Evolutionary conservation across 352 stramenopile genomes (phyloP), one percentile per base, ranked within the genome.

Genomic region (Globisporangium recalcitrans): DNA sequence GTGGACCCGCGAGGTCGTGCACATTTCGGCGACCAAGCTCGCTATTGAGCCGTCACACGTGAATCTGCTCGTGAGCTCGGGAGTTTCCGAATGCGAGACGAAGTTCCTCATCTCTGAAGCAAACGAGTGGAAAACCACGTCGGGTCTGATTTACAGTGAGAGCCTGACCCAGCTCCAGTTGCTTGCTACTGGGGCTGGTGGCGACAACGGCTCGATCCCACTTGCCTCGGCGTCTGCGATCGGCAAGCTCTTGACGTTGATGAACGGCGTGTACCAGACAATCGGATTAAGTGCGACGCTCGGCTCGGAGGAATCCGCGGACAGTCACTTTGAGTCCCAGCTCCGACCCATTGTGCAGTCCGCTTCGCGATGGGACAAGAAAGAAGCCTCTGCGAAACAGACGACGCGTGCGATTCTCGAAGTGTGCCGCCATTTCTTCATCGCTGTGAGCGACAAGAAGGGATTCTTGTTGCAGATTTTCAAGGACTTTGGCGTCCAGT

Each of bases 381-480:
- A 53, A 27, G 13, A 48, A n/a, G 19, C 29, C 1, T 67, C 27
- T 5, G 52, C 69, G 19, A 38, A 38, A n/a, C 71, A 66, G 22
- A 71, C 64, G 16, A 74, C 73, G 52, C 63, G 66, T 48, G 56
- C 63, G 44, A 62, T 75, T 14, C 65, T 91, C 9, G 60, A 71
- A 29, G 65, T 81, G 8, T 71, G 67, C 27, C 75, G 74, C 13
- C 73, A 75, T 31, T 88, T 90, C 62, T 85, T 89, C 46, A 32
- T 77, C 16, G 63, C 71, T 52, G 72, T 74, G 8, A 32, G 61
- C 1, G 77, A 88, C 52, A 92, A 92, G 63, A 88, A 87, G 48
- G 52, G 70, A 19, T 90, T 90, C 60, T 55, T 92, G 52, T 60
- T 89, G 48, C 71, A 88, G 32, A 64, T 92, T 29, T 88, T 92